Evolutionary conservation across 2,329 filamentous ascomycete genomes (phyloP).

Genomic region (Aureobasidium mangrovei): DNA sequence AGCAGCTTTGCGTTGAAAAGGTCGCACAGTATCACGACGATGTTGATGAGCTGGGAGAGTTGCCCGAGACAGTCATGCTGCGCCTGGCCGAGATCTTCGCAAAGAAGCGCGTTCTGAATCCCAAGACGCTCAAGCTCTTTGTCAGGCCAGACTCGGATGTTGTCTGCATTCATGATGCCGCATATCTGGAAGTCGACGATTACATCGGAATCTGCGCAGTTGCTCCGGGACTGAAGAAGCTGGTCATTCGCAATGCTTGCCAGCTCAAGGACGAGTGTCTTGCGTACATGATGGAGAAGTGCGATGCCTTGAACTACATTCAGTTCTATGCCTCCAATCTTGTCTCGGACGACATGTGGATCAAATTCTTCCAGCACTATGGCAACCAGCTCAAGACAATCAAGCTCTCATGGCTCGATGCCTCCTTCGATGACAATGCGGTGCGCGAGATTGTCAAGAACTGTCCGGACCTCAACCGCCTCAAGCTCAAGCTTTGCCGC

Average conservation of each 20-base stretch:
- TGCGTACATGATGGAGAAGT: constrained; percentile 67
- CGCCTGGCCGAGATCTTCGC: constrained; percentile 55
- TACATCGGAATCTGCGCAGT: constrained; percentile 72
- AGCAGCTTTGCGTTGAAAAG: constrained; percentile 56
- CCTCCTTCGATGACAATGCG: constrained; percentile 65
- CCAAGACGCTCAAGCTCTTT: constrained; percentile 42
- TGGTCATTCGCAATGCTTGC: constrained; percentile 76
- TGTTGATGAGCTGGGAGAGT: constrained; percentile 55
- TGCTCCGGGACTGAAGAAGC: constrained; percentile 56
- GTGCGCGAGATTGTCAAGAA: constrained; percentile 52
- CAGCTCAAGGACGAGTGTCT: constrained; percentile 83
- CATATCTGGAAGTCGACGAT: constrained; percentile 64
- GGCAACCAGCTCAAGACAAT: constrained; percentile 58
- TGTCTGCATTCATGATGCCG: constrained; percentile 54
- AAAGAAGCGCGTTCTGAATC: constrained; percentile 51
- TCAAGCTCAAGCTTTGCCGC: constrained; percentile 79
- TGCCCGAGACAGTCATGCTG: constrained; percentile 49
- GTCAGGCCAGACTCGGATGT: constrained; percentile 44
- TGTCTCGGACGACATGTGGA: constrained; percentile 68
- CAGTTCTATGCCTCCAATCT: constrained; percentile 81
- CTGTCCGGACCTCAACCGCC: constrained; percentile 60
- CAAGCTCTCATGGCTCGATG: constrained; percentile 77
- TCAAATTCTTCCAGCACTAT: constrained; percentile 55
- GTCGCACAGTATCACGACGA: constrained; percentile 55
- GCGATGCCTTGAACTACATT: constrained; percentile 59